Conservation (phyloP, 1,284 basidiomycete genomes). For the Microbotryum violaceum region DNA sequence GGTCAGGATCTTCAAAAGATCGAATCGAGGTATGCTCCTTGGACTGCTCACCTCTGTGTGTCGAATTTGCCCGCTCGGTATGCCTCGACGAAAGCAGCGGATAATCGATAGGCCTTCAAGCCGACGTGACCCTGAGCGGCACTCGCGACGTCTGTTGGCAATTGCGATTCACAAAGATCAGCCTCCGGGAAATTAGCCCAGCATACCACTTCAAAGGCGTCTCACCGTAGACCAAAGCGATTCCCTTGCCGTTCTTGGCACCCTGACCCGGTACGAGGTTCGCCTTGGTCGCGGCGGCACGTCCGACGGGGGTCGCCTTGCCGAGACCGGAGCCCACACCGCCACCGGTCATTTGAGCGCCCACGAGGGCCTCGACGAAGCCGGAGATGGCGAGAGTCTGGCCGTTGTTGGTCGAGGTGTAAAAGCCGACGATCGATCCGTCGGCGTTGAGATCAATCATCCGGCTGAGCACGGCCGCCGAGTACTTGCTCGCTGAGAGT, state of each 20-base stretch:
- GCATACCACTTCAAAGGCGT: neutral
- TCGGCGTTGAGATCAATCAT: conserved; percentile 88
- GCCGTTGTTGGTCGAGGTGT: conserved; percentile 63
- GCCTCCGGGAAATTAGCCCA: neutral
- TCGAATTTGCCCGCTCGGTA: conserved; percentile 83
- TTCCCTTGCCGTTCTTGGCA: conserved; percentile 56
- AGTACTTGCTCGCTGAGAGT: conserved; percentile 49
- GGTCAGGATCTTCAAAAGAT: conserved; percentile 1
- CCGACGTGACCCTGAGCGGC: conserved; percentile 76
- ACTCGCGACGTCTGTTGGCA: conserved; percentile 41
- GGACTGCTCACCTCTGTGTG: conserved; percentile 57
- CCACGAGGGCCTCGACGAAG: conserved; percentile 83
- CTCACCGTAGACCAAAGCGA: conserved; percentile 81
- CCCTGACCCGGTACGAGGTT: conserved; percentile 19
- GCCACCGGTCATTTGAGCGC: conserved; percentile 67
- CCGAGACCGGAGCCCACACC: conserved; percentile 60
- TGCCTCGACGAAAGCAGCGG: conserved; percentile 73
- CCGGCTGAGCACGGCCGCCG: conserved; percentile 73
- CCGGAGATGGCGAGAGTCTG: conserved; percentile 59
- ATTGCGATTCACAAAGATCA: neutral
- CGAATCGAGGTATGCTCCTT: conserved; percentile 12
- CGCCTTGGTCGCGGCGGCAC: conserved; percentile 15
- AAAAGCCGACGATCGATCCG: conserved; percentile 92
- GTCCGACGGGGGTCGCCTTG: conserved; percentile 42
- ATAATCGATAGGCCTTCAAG: conserved; percentile 85